These are phyloP conservation scores for Stevia rebaudiana DNA, from an alignment of 140 eudicot species.

Conservation along the genomic window DNA sequence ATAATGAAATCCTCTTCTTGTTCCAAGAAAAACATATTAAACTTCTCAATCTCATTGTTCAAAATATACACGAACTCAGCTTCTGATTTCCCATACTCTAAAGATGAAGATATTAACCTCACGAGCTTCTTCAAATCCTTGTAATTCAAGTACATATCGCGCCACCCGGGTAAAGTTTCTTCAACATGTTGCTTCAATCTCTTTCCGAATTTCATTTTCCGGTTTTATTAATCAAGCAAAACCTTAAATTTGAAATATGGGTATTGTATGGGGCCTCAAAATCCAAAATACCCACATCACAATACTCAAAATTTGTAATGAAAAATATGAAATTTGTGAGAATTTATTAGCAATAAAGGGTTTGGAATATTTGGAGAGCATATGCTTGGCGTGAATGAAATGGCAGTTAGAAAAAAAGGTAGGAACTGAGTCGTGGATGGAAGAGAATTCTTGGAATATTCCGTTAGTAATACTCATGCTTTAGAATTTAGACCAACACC, in stretches of 20 bases:
- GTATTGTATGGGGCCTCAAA: slow-evolving; percentile 4
- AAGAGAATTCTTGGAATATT: slow-evolving; percentile 54
- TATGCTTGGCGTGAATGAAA: slow-evolving; percentile 87
- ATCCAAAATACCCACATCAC: slow-evolving; percentile 22
- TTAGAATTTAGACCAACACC: slow-evolving; percentile 23
- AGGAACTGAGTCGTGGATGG: slow-evolving; percentile 27
- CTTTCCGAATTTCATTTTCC: slow-evolving; percentile 75
- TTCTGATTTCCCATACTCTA: slow-evolving; percentile 44
- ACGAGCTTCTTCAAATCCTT: slow-evolving; percentile 72
- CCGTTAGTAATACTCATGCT: slow-evolving; percentile 42
- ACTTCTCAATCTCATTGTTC: slow-evolving; percentile 78
- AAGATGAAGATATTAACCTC: slow-evolving; percentile 48
- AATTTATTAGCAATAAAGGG: slow-evolving; percentile 31
- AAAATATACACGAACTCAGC: slow-evolving; percentile 59
- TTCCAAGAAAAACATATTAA: slow-evolving; percentile 71
- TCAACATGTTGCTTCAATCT: slow-evolving; percentile 68
- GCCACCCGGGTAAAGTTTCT: slow-evolving; percentile 79
- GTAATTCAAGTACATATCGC: slow-evolving; percentile 65
- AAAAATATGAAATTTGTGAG: slow-evolving; percentile 16
- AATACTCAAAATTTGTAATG: slow-evolving; percentile 14
- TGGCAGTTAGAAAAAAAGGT: slow-evolving; percentile 43
- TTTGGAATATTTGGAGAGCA: slow-evolving; percentile 65
- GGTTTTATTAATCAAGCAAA: slow-evolving; percentile 4
- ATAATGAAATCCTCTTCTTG: slow-evolving; percentile 87
- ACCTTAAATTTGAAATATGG: slow-evolving; percentile 6